Evolutionary conservation across 2,329 filamentous ascomycete species (phyloP).

Genomic region (Balansia obtecta): DNA sequence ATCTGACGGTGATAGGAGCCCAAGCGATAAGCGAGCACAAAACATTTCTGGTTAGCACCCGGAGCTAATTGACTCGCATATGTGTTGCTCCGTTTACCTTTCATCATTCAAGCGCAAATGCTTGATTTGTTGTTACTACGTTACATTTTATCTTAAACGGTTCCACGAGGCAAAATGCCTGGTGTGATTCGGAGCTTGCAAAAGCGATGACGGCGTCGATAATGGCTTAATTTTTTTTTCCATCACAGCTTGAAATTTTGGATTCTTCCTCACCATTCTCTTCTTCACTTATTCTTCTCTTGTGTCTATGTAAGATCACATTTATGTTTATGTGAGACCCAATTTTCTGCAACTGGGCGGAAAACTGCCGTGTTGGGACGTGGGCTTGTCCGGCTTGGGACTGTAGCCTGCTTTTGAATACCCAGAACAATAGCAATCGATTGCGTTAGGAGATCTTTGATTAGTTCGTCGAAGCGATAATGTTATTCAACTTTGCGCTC

Average conservation of each 20-base stretch:
- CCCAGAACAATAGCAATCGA: conserved; percentile 3
- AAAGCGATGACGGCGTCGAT: conserved; percentile 4
- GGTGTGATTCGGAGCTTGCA: conserved; percentile 1
- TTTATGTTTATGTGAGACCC: too few species aligned
- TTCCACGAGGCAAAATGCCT: neutral
- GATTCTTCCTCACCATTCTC: neutral
- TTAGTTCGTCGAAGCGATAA: too few species aligned
- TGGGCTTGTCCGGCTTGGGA: too few species aligned
- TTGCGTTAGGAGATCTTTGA: neutral
- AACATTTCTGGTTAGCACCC: neutral
- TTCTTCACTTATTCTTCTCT: neutral
- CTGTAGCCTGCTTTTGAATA: neutral
- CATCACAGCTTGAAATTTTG: neutral
- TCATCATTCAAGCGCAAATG: neutral
- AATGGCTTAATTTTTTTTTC: neutral
- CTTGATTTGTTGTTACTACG: neutral
- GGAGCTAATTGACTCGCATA: neutral
- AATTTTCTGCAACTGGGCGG: neutral
- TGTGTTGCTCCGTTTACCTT: neutral
- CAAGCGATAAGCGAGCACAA: neutral
- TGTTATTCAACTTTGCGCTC: too few species aligned
- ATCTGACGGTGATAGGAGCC: neutral
- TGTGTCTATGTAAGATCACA: neutral
- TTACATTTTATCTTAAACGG: neutral
- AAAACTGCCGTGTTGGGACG: neutral